These are phyloP conservation scores for Huiozyma sinensis DNA, from an alignment of 805 yeast genomes.

Conservation along the genomic window DNA sequence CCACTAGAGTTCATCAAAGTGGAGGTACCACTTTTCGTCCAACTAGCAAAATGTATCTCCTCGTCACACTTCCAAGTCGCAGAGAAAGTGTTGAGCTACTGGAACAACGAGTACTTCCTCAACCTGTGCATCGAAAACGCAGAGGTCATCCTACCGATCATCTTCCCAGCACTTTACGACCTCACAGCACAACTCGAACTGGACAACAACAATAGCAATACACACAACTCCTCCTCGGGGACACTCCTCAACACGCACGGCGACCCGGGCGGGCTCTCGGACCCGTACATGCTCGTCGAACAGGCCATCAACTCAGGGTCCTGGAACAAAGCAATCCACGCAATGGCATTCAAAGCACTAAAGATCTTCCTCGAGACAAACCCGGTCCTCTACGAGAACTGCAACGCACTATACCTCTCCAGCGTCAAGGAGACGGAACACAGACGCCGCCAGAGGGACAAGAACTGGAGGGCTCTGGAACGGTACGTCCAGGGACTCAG, in stretches of 20 bases:
- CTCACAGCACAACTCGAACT: slow-evolving; percentile 41
- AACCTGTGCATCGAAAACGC: slow-evolving; percentile 86
- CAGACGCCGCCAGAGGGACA: slow-evolving; percentile 49
- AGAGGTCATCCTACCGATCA: slow-evolving; percentile 83
- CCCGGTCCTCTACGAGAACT: slow-evolving; percentile 82
- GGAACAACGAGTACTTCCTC: slow-evolving; percentile 91
- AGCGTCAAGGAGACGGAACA: slow-evolving; percentile 63
- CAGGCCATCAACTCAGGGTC: slow-evolving; percentile 42
- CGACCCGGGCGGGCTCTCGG: slow-evolving; percentile 10
- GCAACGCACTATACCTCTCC: slow-evolving; percentile 78
- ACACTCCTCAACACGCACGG: slow-evolving; percentile 3
- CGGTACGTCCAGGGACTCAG: slow-evolving; percentile 37
- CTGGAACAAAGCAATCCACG: slow-evolving; percentile 92
- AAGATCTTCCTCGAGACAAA: slow-evolving; percentile 89
- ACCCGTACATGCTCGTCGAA: slow-evolving; percentile 29
- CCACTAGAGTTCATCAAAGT: slow-evolving; percentile 85
- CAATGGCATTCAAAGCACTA: slow-evolving; percentile 81
- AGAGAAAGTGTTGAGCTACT: slow-evolving; percentile 85
- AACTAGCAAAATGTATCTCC: slow-evolving; percentile 84
- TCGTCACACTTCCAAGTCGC: slow-evolving; percentile 96
- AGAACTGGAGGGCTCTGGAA: slow-evolving; percentile 64
- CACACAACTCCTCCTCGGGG: slow-evolving; percentile 3
- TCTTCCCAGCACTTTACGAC: slow-evolving; percentile 83
- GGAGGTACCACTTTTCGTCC: slow-evolving; percentile 88
- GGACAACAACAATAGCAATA: slow-evolving; percentile 6